Evolutionary conservation across 73 alveolate genomes (phyloP).

Genomic region (Stentor roeselii): DNA sequence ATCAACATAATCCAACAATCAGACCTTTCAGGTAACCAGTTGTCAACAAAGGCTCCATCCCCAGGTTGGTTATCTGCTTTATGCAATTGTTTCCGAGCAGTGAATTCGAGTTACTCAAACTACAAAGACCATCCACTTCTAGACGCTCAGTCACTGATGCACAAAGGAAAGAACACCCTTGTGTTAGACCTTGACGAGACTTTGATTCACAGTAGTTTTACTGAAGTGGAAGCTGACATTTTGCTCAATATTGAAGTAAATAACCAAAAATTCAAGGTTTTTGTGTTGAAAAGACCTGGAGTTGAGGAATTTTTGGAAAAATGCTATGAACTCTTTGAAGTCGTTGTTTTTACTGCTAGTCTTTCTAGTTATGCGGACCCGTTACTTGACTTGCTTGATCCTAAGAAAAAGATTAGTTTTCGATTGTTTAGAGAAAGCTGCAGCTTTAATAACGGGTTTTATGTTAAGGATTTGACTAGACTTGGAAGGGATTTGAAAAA

Average conservation of each 20-base stretch:
- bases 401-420: constrained; percentile 1
- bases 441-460: constrained; percentile 37
- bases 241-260: too few relatives aligned
- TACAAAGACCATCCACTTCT: too few relatives aligned
- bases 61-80: too few relatives aligned
- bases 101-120: too few relatives aligned
- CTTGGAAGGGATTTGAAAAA: constrained; percentile 55
- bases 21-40: too few relatives aligned
- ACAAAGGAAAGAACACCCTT: constrained; percentile 49
- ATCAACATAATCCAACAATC: too few relatives aligned
- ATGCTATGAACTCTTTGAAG: constrained; percentile 42
- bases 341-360: constrained; percentile 56
- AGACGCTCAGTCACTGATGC: too few relatives aligned
- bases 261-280: constrained; percentile 55
- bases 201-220: constrained; percentile 53
- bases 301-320: constrained; percentile 72
- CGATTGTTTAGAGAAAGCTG: constrained; percentile 54
- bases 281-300: constrained; percentile 71
- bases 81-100: too few relatives aligned
- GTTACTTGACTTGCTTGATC: constrained; percentile 51
- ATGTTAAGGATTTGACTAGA: constrained; percentile 41
- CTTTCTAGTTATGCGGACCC: constrained; percentile 66
- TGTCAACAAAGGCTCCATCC: too few relatives aligned
- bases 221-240: too few relatives aligned
- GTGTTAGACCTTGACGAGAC: constrained; percentile 63